Base-by-base conservation (phyloP, 768 basidiomycete genomes). In the Epithele typhae region DNA sequence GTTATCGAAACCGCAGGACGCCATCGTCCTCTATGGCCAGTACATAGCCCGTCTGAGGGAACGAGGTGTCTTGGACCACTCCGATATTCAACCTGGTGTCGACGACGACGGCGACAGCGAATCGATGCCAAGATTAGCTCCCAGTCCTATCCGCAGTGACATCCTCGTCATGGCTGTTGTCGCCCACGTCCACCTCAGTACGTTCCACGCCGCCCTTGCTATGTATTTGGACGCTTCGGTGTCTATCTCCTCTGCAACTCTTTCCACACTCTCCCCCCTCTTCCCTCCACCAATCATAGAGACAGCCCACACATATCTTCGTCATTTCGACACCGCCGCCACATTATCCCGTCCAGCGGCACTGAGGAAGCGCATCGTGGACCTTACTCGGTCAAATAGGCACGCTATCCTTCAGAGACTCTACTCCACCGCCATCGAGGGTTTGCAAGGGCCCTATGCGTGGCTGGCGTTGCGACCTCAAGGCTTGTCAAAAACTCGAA, bases 151-250 rank as follows among this genome's bases (percentile, higher is more conserved):
- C 22, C 56, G 55, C 18, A 44, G 30, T 22, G 56, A 66, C 1
- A 49, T 82, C 25, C 64, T 84, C 21, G 68, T 84, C 25, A 71
- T 71, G 10, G 79, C 71, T 5, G 64, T 79, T n/a, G 68, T 78
- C 18, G 88, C 88, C 14, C 66, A 79, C 59, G 81, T 82, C 4
- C 73, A 80, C 59, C 64, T 69, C 24, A 66, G 78, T 56, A 69
- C 73, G n/a, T 87, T 89, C 53, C 56, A 64, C n/a, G 70, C 62
- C 25, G 83, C 85, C 3, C 57, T 87, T 38, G 62, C 64, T 35
- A 58, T 61, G 4, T 78, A 66, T 48, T 52, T 79, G 7, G 55
- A 64, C 17, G 68, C 67, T 1, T 64, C 63, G 15, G 59, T 69
- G 37, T 70, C 64, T 1, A 53, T 81, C 27, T 56, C 66, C 15